Evolutionary conservation across 2,329 filamentous ascomycete genomes (phyloP).

Genomic region (Aspergillus unguis): DNA sequence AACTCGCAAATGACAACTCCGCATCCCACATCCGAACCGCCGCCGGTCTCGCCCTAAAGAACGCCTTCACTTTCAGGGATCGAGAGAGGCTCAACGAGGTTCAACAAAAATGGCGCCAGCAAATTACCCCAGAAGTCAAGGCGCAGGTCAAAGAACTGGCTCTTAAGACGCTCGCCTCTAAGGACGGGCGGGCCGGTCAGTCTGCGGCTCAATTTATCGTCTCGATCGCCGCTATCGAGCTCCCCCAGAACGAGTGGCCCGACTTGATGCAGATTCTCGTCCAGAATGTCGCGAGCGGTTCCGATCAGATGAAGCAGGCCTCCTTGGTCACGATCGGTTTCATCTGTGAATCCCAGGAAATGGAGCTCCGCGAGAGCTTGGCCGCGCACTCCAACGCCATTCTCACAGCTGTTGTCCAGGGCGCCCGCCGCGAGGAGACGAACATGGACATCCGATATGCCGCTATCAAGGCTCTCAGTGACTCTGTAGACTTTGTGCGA

Average conservation of each 20-base stretch:
- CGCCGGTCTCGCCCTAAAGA: conserved; percentile 94
- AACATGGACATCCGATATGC: conserved; percentile 88
- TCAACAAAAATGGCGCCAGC: conserved; percentile 87
- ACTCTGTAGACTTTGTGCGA: conserved; percentile 94
- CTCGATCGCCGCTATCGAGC: conserved; percentile 89
- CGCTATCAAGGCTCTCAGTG: conserved; percentile 88
- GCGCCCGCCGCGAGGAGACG: conserved; percentile 91
- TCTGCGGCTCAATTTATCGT: conserved; percentile 94
- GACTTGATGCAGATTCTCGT: conserved; percentile 87
- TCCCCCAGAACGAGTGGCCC: conserved; percentile 88
- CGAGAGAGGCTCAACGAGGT: conserved; percentile 80
- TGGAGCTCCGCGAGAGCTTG: conserved; percentile 76
- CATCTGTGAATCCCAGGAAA: conserved; percentile 93
- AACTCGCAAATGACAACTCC: conserved; percentile 86
- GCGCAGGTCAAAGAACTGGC: conserved; percentile 81
- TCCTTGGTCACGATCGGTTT: conserved; percentile 96
- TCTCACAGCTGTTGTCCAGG: conserved; percentile 94
- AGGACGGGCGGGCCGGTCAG: conserved; percentile 77
- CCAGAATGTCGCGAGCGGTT: conserved; percentile 84
- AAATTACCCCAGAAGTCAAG: conserved; percentile 79
- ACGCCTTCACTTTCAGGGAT: conserved; percentile 94
- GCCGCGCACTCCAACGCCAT: conserved; percentile 93
- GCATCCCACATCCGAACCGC: conserved; percentile 83
- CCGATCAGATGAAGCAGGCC: conserved; percentile 85
- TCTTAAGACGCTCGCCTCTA: conserved; percentile 79